Base-by-base conservation (phyloP, 2,329 filamentous ascomycete genomes). In the Cytospora piceicola region DNA sequence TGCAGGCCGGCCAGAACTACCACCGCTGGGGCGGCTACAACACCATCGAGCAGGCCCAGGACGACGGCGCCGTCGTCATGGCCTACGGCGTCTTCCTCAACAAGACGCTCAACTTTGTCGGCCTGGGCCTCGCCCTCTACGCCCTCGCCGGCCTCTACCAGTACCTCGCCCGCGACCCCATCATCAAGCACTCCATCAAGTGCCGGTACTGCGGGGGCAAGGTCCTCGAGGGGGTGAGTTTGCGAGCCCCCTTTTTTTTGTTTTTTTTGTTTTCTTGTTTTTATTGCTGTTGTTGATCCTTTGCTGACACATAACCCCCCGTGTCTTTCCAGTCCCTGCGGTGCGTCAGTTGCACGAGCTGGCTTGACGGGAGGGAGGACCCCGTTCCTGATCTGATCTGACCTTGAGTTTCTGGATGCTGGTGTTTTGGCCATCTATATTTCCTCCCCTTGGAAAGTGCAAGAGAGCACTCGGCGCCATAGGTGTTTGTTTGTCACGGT, bases 31-130 rank as follows among this genome's bases (percentile, higher is more conserved):
- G 77, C 22, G 87, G 87, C 3, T 93, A 93, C 76, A 92, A 90
- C 71, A 93, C 90, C 1, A 78, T 91, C 8, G 78, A 85, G 53
- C 87, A 90, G 72, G 90, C 90, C 2, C 82, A 88, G 67, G 83
- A 86, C 5, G 90, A 93, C 69, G 90, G 90, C 1, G 90, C 90
- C 1, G 84, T 92, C 0, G 85, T 92, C 24, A 81, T 92, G 79
- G 88, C 89, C 0, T 63, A 60, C 66, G 87, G 85, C 22, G 76
- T 80, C 0, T 92, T 91, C 68, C 69, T 90, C 58, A 87, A 88
- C 71, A 86, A 88, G 63, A 71, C 88, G 2, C 79, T 92, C 62
- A 86, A 88, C 63, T 92, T 93, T 68, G 52, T 88, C 29, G 84
- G 87, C 61, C 80, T 92, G 5, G 90, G 89, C 3, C 58, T 91